Base-by-base conservation (phyloP, 352 stramenopile genomes). In the Blastocystis sp. region DNA sequence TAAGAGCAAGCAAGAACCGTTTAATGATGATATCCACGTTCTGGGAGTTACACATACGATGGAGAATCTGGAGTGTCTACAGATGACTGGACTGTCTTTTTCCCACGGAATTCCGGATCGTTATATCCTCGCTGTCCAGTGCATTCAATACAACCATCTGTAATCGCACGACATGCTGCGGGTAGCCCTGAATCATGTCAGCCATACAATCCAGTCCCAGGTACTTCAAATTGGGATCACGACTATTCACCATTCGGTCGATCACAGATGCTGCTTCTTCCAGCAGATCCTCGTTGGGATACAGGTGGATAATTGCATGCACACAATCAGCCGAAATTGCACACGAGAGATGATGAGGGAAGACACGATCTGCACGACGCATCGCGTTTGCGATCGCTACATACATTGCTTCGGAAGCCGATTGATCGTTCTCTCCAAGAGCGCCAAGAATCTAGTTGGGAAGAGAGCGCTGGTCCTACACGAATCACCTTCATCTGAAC, bases 261-360 rank as follows among this genome's bases (percentile, higher is more conserved):
- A 98, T 98, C 65, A 95, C 95, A 2, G 93, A 94, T 20, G 94
- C 95, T 2, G 94, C 94, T 8, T 82, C 90, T 41, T 73, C 64
- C 39, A 88, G 53, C 64, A 88, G 53, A 41, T 73, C 64, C n/a
- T 88, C 76, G 92, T 99, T 99, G 64, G 98, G 98, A 93, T 99
- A 99, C 91, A 99, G 99, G 4, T 93, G 97, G 34, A 96, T 98
- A 90, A 99, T 96, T 9, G 96, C 98, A 78, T 96, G 93, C 76
- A 99, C 95, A 90, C 96, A 98, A 91, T 99, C 97, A 93, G 99
- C 99, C 56, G 99, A 97, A 90, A 99, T 98, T 13, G 98, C 97
- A 92, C 99, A 99, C 41, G 96, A 97, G 1, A 98, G 96, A 93
- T 99, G 99, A 39, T 76, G 76, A 26, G 76, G 76, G 91, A 99